Percentiles rank a stretch among this genome's conserved stretches.
These are phyloP conservation scores for Hymenoscyphus fraxineus DNA, from an alignment of 2,329 filamentous ascomycete genomes.

Conservation along the genomic window DNA sequence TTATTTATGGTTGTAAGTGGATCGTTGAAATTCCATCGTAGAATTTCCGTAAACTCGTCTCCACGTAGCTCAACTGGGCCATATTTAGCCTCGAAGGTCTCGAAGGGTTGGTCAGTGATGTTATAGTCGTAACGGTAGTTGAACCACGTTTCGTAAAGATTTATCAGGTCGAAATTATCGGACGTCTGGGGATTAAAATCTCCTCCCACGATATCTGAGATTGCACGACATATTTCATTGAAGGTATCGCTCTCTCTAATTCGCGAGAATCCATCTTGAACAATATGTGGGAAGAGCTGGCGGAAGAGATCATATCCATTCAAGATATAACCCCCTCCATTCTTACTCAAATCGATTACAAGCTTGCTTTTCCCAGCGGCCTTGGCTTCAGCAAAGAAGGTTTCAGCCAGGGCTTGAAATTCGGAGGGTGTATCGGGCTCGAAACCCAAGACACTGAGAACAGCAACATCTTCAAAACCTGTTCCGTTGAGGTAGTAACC, in stretches of 20 bases:
- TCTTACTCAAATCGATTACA: slow-evolving; percentile 60
- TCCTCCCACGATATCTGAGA: slow-evolving; percentile 20
- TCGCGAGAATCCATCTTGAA: slow-evolving; percentile 27
- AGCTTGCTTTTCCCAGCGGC: slow-evolving; percentile 52
- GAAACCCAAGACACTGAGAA: slow-evolving; percentile 30
- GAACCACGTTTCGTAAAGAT: slow-evolving; percentile 24
- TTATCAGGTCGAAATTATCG: slow-evolving; percentile 18
- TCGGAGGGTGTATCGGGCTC: slow-evolving; percentile 25
- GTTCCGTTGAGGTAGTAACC: slow-evolving; percentile 32
- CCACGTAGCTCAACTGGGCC: slow-evolving; percentile 9
- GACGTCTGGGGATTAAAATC: slow-evolving; percentile 29
- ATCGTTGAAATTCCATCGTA: slow-evolving; percentile 19
- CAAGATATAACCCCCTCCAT: slow-evolving; percentile 51
- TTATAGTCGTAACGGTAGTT: slow-evolving; percentile 30
- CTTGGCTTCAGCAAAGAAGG: slow-evolving; percentile 45
- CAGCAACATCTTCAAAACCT: slow-evolving; percentile 32
- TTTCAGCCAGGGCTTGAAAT: slow-evolving; percentile 29
- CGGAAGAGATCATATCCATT: slow-evolving; percentile 46
- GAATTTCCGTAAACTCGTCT: slow-evolving; percentile 13
- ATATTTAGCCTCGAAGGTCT: slow-evolving; percentile 17
- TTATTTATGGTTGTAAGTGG: slow-evolving; percentile 25
- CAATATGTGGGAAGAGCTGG: slow-evolving; percentile 31
- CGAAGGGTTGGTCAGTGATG: slow-evolving; percentile 16
- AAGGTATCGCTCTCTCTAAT: slow-evolving; percentile 28
- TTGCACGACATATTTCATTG: slow-evolving; percentile 24